Evolutionary conservation across 768 basidiomycete species (phyloP).

Genomic region (Coprinellus micaceus): DNA sequence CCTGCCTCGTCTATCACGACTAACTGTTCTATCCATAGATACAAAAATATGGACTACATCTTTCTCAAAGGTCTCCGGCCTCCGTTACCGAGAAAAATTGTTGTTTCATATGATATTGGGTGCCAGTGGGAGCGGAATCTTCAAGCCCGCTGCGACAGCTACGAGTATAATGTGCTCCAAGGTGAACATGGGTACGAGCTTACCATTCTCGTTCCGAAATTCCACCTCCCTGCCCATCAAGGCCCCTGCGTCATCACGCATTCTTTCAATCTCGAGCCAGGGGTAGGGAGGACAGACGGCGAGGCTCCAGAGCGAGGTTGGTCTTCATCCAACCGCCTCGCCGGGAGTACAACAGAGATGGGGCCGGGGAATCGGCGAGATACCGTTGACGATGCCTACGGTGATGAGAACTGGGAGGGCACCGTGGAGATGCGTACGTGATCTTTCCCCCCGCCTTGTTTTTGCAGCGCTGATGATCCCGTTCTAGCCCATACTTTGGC

Average conservation of each 20-base stretch:
- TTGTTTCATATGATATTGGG: conserved; percentile 29
- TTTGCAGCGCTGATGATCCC: background rate
- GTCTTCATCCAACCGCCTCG: conserved; percentile 23
- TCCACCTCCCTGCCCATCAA: conserved; percentile 26
- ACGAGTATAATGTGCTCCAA: background rate
- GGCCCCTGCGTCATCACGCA: conserved; percentile 18
- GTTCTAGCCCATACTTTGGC: conserved; percentile 6
- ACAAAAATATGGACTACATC: conserved; percentile 29
- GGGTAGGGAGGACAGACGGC: conserved; percentile 31
- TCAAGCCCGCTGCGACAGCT: background rate
- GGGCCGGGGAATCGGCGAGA: conserved; percentile 28
- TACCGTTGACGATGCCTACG: conserved; percentile 25
- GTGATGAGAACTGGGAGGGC: conserved; percentile 28
- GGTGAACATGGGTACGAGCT: background rate
- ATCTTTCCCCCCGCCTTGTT: background rate
- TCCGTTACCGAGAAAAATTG: background rate
- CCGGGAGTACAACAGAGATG: conserved; percentile 34
- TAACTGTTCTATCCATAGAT: conserved; percentile 13
- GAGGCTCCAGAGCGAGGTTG: conserved; percentile 32
- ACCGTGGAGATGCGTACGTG: background rate
- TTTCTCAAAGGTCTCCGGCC: conserved; percentile 10
- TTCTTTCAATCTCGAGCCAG: conserved; percentile 21
- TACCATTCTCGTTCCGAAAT: conserved; percentile 18
- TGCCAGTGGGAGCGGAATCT: conserved; percentile 20
- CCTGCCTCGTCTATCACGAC: background rate